Evolutionary conservation across 805 yeast species (phyloP).

Genomic region (Kockiozyma suomiensis): DNA sequence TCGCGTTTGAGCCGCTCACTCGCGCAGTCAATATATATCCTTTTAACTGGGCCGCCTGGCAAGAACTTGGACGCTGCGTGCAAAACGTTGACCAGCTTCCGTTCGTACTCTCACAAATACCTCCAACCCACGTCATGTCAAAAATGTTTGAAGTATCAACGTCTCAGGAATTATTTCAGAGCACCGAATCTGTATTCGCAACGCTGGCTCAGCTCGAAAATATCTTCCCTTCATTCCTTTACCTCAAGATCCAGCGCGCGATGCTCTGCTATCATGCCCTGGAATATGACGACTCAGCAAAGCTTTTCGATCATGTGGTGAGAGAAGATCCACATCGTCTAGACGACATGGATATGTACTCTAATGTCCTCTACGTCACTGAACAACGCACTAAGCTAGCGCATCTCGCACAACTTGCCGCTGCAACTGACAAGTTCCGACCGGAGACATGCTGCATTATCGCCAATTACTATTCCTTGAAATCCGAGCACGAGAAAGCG

Average conservation of each 20-base stretch:
- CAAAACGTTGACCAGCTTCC: constrained; percentile 51
- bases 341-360: constrained; percentile 89
- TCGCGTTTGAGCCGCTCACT: constrained; percentile 64
- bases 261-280: constrained; percentile 78
- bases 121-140: constrained; percentile 43
- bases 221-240: constrained; percentile 72
- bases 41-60: constrained; percentile 93
- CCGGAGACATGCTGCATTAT: constrained; percentile 94
- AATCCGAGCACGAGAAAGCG: constrained; percentile 93
- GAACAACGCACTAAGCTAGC: constrained; percentile 84
- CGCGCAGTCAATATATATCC: constrained; percentile 70
- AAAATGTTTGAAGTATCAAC: constrained; percentile 66
- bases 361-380: constrained; percentile 94
- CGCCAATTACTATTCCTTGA: constrained; percentile 89
- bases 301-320: constrained; percentile 73
- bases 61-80: constrained; percentile 69
- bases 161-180: constrained; percentile 79
- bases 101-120: constrained; percentile 15
- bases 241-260: constrained; percentile 79
- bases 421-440: constrained; percentile 78
- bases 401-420: constrained; percentile 80
- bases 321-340: constrained; percentile 77
- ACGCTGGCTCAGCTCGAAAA: constrained; percentile 53
- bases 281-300: constrained; percentile 80
- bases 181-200: constrained; percentile 50